Conservation (phyloP, 495 filamentous ascomycete species). For the Clohesyomyces aquaticus region DNA sequence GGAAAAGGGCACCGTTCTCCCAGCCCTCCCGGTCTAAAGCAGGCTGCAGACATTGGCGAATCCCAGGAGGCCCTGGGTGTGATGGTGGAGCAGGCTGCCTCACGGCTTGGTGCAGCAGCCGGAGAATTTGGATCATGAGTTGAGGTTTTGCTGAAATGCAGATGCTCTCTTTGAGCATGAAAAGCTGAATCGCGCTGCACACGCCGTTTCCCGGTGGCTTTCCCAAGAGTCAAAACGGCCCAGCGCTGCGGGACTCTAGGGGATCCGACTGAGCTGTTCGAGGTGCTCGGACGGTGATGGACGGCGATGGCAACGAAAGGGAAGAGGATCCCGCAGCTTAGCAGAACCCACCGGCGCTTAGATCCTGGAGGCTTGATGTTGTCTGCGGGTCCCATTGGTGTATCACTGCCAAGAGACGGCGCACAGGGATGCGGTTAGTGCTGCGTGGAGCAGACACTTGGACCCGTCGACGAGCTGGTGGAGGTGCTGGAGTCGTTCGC, state of each 20-base stretch:
- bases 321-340: constrained; percentile 18
- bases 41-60: constrained; percentile 18
- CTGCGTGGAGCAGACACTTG: constrained; percentile 7
- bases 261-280: not conserved
- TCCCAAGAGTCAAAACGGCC: constrained; percentile 19
- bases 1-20: constrained; percentile 20
- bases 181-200: not conserved
- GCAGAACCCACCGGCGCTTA: constrained; percentile 23
- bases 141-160: not conserved
- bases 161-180: not conserved
- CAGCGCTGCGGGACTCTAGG: constrained; percentile 25
- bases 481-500: no score
- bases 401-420: constrained; percentile 11
- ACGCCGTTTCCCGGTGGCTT: constrained; percentile 13
- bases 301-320: not conserved
- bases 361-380: constrained; percentile 23
- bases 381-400: constrained; percentile 24
- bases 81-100: not conserved
- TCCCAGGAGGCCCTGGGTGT: constrained; percentile 2
- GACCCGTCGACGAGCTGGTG: constrained; percentile 24
- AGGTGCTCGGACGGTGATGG: constrained; percentile 30
- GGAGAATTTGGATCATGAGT: constrained; percentile 5
- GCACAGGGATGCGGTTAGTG: constrained; percentile 7
- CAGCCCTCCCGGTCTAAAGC: constrained; percentile 24
- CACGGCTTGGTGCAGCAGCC: not conserved